Evolutionary conservation across 2,329 filamentous ascomycete genomes (phyloP).

Genomic region (Colletotrichum lupini): DNA sequence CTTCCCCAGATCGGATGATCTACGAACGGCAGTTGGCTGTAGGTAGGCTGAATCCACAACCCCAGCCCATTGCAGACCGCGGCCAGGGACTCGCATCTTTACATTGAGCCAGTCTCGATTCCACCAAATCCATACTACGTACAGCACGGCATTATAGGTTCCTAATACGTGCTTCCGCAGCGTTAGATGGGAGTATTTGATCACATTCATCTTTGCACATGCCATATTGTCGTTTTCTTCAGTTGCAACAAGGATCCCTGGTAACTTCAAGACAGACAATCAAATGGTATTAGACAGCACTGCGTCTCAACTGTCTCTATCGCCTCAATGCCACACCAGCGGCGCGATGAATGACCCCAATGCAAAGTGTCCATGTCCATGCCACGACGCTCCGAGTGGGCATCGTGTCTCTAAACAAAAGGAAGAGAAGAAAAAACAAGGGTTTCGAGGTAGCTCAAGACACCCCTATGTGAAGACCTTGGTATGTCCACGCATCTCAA

Average conservation of each 20-base stretch:
- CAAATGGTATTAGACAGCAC: slow-evolving; percentile 21
- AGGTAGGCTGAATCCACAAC: slow-evolving; percentile 6
- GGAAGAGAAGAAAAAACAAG: background rate
- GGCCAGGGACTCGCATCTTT: background rate
- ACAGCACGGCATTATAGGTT: background rate
- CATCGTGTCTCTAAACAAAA: slow-evolving; percentile 29
- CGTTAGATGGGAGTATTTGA: background rate
- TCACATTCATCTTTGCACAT: background rate
- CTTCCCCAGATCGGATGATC: slow-evolving; percentile 32
- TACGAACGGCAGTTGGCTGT: slow-evolving; percentile 9
- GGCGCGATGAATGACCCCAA: slow-evolving; percentile 7
- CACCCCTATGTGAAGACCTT: background rate
- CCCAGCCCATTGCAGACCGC: slow-evolving; percentile 21
- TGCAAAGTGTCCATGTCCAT: slow-evolving; percentile 26
- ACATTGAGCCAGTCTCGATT: background rate
- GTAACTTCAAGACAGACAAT: background rate
- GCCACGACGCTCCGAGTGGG: background rate
- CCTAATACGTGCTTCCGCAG: background rate
- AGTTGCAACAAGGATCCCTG: background rate
- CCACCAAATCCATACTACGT: background rate
- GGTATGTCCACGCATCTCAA: slow-evolving; percentile 32
- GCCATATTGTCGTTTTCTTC: background rate
- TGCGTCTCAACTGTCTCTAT: slow-evolving; percentile 18
- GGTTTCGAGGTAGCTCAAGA: background rate
- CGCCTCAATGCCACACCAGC: slow-evolving; percentile 1